Evolutionary conservation across 1,139 yeast genomes (phyloP).

Genomic region (Groenewaldozyma auringiensis): DNA sequence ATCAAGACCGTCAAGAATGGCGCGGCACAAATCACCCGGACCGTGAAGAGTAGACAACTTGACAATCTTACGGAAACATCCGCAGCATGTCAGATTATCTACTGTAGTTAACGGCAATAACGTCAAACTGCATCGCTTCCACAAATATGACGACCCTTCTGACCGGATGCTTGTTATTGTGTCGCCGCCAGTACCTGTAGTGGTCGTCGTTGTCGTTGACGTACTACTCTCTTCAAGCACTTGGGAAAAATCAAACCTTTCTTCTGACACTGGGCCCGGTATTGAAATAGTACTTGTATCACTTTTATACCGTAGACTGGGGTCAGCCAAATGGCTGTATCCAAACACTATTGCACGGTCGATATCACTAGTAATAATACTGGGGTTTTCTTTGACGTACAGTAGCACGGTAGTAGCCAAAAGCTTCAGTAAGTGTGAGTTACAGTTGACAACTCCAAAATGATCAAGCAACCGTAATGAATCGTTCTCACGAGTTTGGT

Average conservation of each 20-base stretch:
- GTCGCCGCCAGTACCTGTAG: neutral
- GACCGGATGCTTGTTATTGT: slow-evolving; percentile 7
- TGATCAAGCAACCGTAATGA: slow-evolving; percentile 14
- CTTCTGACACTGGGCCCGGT: slow-evolving; percentile 16
- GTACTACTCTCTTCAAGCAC: neutral
- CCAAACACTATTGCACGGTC: slow-evolving; percentile 15
- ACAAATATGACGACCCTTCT: slow-evolving; percentile 9
- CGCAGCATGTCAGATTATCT: slow-evolving; percentile 19
- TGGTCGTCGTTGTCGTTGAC: neutral
- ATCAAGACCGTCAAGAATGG: slow-evolving; percentile 16
- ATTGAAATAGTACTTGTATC: slow-evolving; percentile 7
- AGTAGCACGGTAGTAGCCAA: slow-evolving; percentile 12
- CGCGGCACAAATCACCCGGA: slow-evolving; percentile 8
- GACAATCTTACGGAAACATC: slow-evolving; percentile 17
- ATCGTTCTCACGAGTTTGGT: slow-evolving; percentile 9
- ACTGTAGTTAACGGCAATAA: slow-evolving; percentile 17
- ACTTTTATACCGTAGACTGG: neutral
- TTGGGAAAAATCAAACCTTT: slow-evolving; percentile 16
- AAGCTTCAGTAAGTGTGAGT: slow-evolving; percentile 5
- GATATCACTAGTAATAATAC: slow-evolving; percentile 5
- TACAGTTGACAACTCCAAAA: slow-evolving; percentile 9
- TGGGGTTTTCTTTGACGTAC: slow-evolving; percentile 8
- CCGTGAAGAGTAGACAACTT: slow-evolving; percentile 7
- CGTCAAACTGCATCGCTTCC: slow-evolving; percentile 22
- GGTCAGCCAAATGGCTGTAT: slow-evolving; percentile 5